Evolutionary conservation across 75 land plant species (phyloP).

Genomic region (Pinus taeda): DNA sequence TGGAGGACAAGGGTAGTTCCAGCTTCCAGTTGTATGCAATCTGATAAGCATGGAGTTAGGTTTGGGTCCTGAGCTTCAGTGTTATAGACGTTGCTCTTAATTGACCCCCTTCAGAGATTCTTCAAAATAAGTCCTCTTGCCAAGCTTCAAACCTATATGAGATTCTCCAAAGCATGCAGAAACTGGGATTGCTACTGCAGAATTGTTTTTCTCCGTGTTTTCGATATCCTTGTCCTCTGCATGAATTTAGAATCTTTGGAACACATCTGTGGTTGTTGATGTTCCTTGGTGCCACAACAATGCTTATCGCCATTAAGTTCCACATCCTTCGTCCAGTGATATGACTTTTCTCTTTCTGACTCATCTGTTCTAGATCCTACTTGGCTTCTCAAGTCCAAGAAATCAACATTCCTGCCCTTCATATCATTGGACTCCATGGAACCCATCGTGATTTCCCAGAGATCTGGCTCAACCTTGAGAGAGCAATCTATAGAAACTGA

Average conservation of each 20-base stretch:
- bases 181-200: neutral
- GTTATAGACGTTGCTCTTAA: constrained; percentile 1
- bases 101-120: constrained; percentile 12
- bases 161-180: constrained; percentile 35
- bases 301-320: neutral
- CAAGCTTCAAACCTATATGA: constrained; percentile 62
- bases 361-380: neutral
- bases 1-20: neutral
- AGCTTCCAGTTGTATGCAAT: neutral
- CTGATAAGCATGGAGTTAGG: no score
- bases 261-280: neutral
- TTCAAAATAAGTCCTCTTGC: constrained; percentile 64
- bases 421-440: neutral
- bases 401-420: neutral
- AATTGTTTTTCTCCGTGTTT: neutral
- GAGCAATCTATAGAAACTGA: constrained; percentile 1
- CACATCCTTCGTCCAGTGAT: neutral
- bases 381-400: constrained; percentile 9
- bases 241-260: neutral
- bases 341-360: neutral
- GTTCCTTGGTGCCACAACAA: neutral
- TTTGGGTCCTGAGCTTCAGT: no score
- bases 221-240: neutral
- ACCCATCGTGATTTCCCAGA: constrained; percentile 1
- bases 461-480: neutral